Conservation (phyloP, 2,329 filamentous ascomycete species). For the Capronia coronata region DNA sequence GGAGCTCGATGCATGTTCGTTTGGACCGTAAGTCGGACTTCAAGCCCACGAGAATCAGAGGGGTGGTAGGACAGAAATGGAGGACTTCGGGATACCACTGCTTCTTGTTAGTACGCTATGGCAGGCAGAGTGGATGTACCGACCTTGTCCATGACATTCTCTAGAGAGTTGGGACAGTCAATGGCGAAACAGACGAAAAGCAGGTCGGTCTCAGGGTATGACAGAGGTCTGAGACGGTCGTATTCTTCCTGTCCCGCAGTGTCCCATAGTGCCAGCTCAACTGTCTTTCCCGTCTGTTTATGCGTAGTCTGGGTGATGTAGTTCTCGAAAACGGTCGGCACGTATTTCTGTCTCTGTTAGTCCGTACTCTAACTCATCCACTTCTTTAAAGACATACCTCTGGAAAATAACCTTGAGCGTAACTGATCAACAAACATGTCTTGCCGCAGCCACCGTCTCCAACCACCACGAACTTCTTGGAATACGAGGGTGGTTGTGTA, state of each 20-base stretch:
- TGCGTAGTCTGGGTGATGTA: conserved; percentile 98
- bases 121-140: conserved; percentile 24
- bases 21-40: conserved; percentile 96
- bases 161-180: conserved; percentile 94
- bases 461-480: conserved; percentile 98
- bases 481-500: conserved; percentile 86
- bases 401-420: conserved; percentile 97
- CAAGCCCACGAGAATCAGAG: conserved; percentile 87
- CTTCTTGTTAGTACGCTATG: conserved; percentile 8
- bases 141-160: conserved; percentile 99
- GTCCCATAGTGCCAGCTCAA: conserved; percentile 96
- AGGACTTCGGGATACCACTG: conserved; percentile 99
- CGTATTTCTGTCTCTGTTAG: conserved; percentile 72
- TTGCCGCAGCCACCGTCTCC: conserved; percentile 97
- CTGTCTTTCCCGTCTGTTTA: conserved; percentile 78
- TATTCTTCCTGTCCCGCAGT: conserved; percentile 98
- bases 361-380: not conserved
- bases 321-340: conserved; percentile 98
- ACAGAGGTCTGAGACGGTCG: conserved; percentile 87
- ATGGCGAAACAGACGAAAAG: conserved; percentile 99
- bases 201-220: conserved; percentile 95
- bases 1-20: conserved; percentile 94
- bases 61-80: conserved; percentile 96
- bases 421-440: conserved; percentile 96
- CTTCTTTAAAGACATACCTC: conserved; percentile 58